A percentile compares a stretch with the other conserved stretches of the same genome.
Evolutionary conservation across 2,329 filamentous ascomycete species (phyloP).

Genomic region (Exophiala dermatitidis): DNA sequence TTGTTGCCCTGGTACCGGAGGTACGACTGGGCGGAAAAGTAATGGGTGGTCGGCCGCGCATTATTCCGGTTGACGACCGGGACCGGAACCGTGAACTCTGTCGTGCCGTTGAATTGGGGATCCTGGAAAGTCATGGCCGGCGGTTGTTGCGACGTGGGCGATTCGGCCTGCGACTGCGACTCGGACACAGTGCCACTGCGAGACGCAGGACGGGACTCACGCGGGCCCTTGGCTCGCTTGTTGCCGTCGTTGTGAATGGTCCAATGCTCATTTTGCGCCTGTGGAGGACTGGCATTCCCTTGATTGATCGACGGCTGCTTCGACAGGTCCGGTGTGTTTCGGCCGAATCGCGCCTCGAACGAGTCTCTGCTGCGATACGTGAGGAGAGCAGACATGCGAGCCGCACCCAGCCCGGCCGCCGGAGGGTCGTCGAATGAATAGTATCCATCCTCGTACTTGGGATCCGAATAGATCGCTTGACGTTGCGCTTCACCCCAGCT

Average conservation of each 20-base stretch:
- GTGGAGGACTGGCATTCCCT: slow-evolving; percentile 36
- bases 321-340: slow-evolving; percentile 81
- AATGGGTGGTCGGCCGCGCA: slow-evolving; percentile 53
- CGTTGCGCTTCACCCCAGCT: slow-evolving; percentile 53
- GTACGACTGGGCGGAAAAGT: slow-evolving; percentile 97
- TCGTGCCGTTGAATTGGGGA: slow-evolving; percentile 65
- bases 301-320: slow-evolving; percentile 66
- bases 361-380: slow-evolving; percentile 96
- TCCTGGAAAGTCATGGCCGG: slow-evolving; percentile 44
- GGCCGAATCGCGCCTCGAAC: slow-evolving; percentile 89
- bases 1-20: slow-evolving; percentile 93
- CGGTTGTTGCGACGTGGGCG: slow-evolving; percentile 19
- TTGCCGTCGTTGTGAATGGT: slow-evolving; percentile 79
- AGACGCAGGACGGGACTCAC: slow-evolving; percentile 33
- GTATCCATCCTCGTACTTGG: slow-evolving; percentile 96
- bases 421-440: slow-evolving; percentile 84
- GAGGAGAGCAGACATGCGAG: slow-evolving; percentile 90
- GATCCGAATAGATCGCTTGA: slow-evolving; percentile 83
- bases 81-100: slow-evolving; percentile 43
- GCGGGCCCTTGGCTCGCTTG: slow-evolving; percentile 52
- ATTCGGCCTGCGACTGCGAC: slow-evolving; percentile 18
- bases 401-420: slow-evolving; percentile 76
- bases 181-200: slow-evolving; percentile 16
- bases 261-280: slow-evolving; percentile 66
- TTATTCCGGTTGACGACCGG: slow-evolving; percentile 27